A percentile compares a stretch with the other conserved stretches of the same genome.
Conservation (phyloP, 805 yeast species). For the Schwanniomyces sp. region DNA sequence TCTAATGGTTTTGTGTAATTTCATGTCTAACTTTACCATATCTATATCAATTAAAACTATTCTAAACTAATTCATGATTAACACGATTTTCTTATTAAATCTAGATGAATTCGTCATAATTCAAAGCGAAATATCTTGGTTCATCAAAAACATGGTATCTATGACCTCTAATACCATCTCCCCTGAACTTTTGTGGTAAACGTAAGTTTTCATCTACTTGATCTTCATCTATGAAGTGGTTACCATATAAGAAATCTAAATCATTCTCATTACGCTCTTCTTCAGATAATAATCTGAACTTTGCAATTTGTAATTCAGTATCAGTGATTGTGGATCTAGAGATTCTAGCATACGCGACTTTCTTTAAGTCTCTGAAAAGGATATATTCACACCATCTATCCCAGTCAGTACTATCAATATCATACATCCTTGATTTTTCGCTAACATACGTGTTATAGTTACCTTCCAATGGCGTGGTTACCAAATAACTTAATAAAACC, state of each 20-base stretch:
- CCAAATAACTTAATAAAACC: constrained; percentile 84
- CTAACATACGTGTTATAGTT: constrained; percentile 92
- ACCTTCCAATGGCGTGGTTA: constrained; percentile 82
- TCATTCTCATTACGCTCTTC: constrained; percentile 32
- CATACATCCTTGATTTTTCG: constrained; percentile 81
- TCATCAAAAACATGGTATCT: constrained; percentile 92
- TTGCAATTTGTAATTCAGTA: constrained; percentile 94
- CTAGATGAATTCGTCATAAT: background rate
- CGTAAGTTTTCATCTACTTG: constrained; percentile 60
- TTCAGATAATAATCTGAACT: constrained; percentile 62
- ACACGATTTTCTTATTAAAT: constrained; percentile 14
- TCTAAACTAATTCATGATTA: constrained; percentile 1
- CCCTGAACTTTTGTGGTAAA: constrained; percentile 78
- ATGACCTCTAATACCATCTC: constrained; percentile 93
- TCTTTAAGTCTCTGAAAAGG: constrained; percentile 78
- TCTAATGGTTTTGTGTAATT: background rate
- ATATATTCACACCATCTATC: constrained; percentile 99
- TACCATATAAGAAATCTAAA: constrained; percentile 49
- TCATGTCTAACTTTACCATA: background rate
- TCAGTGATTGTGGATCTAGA: constrained; percentile 93
- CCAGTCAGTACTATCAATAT: constrained; percentile 90
- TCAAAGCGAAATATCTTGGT: constrained; percentile 69
- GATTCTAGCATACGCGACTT: constrained; percentile 92
- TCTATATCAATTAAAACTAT: background rate
- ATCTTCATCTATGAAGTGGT: constrained; percentile 54